Evolutionary conservation across 1,284 basidiomycete genomes (phyloP).

Genomic region (Pyrrhoderma noxium): DNA sequence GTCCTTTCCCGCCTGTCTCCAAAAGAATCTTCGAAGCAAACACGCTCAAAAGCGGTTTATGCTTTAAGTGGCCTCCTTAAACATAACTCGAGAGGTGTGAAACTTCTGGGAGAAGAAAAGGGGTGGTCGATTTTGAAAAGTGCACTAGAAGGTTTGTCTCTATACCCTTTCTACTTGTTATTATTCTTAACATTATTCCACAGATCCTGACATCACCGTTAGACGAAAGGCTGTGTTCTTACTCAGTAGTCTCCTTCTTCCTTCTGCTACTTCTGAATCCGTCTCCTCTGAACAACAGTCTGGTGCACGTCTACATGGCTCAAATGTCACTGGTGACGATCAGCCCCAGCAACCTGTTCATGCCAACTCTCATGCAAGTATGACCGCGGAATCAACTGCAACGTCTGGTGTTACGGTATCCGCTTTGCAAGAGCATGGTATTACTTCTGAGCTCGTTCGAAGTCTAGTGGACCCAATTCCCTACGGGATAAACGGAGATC

Average conservation of each 20-base stretch:
- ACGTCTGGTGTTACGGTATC: slow-evolving; percentile 42
- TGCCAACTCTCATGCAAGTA: slow-evolving; percentile 60
- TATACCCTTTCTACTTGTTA: neutral
- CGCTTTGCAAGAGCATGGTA: slow-evolving; percentile 41
- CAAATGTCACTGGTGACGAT: slow-evolving; percentile 17
- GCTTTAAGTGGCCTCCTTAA: slow-evolving; percentile 80
- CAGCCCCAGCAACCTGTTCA: slow-evolving; percentile 36
- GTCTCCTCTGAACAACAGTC: slow-evolving; percentile 21
- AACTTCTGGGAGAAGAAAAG: slow-evolving; percentile 44
- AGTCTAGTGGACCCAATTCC: slow-evolving; percentile 49
- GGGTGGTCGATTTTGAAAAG: slow-evolving; percentile 68
- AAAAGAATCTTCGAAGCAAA: slow-evolving; percentile 39
- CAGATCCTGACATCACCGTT: slow-evolving; percentile 75
- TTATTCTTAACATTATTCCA: slow-evolving; percentile 10
- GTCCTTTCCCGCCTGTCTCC: slow-evolving; percentile 61
- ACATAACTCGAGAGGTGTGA: slow-evolving; percentile 69
- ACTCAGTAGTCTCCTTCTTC: slow-evolving; percentile 70
- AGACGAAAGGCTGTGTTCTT: slow-evolving; percentile 85
- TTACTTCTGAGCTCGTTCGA: slow-evolving; percentile 37
- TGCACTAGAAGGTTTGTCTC: slow-evolving; percentile 54
- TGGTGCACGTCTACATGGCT: slow-evolving; percentile 11
- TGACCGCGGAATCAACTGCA: slow-evolving; percentile 42
- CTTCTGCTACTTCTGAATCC: slow-evolving; percentile 26
- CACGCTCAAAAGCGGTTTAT: slow-evolving; percentile 83
- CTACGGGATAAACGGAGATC: slow-evolving; percentile 63